Conservation (phyloP, 805 yeast genomes). For the Starmerella bacillaris region DNA sequence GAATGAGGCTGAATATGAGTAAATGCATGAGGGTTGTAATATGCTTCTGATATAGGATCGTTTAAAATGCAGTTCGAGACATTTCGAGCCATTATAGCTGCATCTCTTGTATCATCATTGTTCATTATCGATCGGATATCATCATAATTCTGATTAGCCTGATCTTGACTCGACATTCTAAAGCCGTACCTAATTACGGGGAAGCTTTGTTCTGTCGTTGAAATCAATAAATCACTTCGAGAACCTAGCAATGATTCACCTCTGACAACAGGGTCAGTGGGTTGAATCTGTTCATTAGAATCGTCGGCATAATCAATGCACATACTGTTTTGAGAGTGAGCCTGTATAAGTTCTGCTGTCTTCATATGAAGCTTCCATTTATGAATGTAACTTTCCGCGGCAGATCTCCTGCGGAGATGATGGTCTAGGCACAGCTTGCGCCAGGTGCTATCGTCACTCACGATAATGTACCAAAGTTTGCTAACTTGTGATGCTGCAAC, state of each 20-base stretch:
- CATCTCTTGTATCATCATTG: too few species aligned
- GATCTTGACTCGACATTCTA: neutral
- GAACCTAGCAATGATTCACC: neutral
- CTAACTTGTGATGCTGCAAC: constrained; percentile 90
- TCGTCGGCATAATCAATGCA: too few species aligned
- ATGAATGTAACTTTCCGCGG: constrained; percentile 20
- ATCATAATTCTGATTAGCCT: too few species aligned
- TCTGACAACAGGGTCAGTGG: too few species aligned
- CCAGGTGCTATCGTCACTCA: constrained; percentile 29
- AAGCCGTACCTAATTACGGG: neutral
- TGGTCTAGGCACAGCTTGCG: constrained; percentile 24
- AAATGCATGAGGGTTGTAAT: constrained; percentile 22
- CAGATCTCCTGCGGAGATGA: constrained; percentile 24
- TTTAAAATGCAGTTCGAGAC: neutral
- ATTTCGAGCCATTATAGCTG: neutral
- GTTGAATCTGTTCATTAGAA: neutral
- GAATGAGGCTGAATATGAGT: constrained; percentile 20
- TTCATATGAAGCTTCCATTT: constrained; percentile 6
- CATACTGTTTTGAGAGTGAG: neutral
- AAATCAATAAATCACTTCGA: neutral
- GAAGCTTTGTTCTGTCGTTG: neutral
- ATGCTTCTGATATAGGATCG: constrained; percentile 16
- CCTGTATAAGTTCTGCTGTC: neutral
- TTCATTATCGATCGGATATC: too few species aligned
- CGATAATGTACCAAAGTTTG: constrained; percentile 44